Percentiles rank a stretch among this genome's conserved stretches.
These are phyloP conservation scores for Dimargaris xerosporica DNA, from an alignment of 192 early-diverging fungal genomes.

Conservation along the genomic window DNA sequence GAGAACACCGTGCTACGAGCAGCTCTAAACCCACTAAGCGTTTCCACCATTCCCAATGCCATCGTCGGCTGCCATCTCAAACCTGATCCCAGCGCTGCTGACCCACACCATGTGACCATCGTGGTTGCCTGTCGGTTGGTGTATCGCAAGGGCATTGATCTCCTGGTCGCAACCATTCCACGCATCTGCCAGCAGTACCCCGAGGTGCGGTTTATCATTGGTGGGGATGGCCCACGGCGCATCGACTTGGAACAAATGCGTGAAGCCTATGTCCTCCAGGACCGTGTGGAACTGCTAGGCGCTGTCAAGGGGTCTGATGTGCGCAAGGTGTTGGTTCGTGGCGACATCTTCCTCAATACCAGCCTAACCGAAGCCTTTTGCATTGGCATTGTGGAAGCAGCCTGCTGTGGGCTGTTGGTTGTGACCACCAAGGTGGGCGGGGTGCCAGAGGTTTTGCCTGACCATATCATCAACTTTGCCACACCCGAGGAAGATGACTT, in stretches of 20 bases:
- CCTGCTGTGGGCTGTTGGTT: constrained; percentile 82
- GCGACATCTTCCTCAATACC: constrained; percentile 94
- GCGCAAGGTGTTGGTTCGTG: constrained; percentile 72
- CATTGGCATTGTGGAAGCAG: constrained; percentile 97
- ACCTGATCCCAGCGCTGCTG: constrained; percentile 60
- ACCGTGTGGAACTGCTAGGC: constrained; percentile 80
- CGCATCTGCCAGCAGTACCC: constrained; percentile 65
- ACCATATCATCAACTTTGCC: constrained; percentile 84
- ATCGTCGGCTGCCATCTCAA: constrained; percentile 83
- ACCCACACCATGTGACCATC: constrained; percentile 77
- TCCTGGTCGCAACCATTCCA: constrained; percentile 84
- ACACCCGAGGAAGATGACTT: constrained; percentile 72
- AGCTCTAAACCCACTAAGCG: constrained; percentile 70
- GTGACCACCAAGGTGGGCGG: constrained; percentile 95
- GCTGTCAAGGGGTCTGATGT: constrained; percentile 69
- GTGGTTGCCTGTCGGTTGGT: constrained; percentile 83
- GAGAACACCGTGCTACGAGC: constrained; percentile 96
- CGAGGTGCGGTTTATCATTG: constrained; percentile 82
- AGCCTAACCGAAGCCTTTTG: constrained; percentile 97
- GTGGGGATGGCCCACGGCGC: constrained; percentile 90
- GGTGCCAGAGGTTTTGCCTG: constrained; percentile 87
- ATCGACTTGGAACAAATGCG: constrained; percentile 98
- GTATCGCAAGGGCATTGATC: constrained; percentile 90
- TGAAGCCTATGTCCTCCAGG: constrained; percentile 81
- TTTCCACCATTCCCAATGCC: constrained; percentile 95